These are phyloP conservation scores for Closterium sp. DNA, from an alignment of 139 green algal species.

Conservation along the genomic window DNA sequence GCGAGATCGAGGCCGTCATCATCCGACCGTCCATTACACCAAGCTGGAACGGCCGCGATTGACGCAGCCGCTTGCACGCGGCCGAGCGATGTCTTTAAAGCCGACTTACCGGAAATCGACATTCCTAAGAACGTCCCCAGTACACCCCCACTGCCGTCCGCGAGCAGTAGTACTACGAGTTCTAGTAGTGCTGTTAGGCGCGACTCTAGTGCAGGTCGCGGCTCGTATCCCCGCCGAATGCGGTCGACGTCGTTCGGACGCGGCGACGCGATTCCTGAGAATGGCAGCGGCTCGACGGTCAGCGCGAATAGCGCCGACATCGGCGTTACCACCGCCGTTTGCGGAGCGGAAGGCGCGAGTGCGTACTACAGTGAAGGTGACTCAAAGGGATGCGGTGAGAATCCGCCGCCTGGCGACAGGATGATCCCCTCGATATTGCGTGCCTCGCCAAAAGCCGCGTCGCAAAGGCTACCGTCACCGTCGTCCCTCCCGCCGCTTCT, in stretches of 20 bases:
- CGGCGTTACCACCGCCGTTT: background rate
- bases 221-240: background rate
- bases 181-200: background rate
- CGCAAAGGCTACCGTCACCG: background rate
- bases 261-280: background rate
- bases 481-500: background rate
- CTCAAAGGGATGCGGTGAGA: background rate
- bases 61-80: background rate
- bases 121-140: background rate
- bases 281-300: background rate
- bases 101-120: background rate
- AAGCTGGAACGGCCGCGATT: background rate
- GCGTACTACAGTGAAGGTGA: background rate
- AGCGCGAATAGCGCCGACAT: background rate
- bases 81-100: background rate
- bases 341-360: background rate
- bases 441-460: background rate
- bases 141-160: background rate
- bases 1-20: background rate
- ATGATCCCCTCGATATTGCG: background rate
- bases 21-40: background rate
- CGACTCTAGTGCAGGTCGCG: background rate
- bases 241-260: background rate
- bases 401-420: background rate
- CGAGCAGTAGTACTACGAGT: background rate